phyloP scores from a whole-genome alignment of 768 basidiomycete species.

The Rickenella mellea region DNA sequence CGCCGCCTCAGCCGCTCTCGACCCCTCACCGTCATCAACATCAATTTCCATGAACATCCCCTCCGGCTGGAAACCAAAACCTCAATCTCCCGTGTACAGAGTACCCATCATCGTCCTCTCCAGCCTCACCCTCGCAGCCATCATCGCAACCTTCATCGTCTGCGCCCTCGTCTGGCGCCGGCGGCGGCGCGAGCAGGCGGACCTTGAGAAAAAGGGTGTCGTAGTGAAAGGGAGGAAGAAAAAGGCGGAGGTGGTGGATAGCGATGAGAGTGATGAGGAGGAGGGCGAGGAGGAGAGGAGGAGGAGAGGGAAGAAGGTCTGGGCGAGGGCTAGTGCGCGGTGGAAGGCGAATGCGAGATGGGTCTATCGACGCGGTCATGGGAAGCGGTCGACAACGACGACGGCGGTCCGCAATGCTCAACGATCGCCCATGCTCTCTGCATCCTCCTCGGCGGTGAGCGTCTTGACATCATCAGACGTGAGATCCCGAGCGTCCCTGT shows the following conservation, averaged over 20 bases:
- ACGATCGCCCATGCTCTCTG: no score
- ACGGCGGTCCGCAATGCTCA: no score
- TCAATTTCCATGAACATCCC: constrained; percentile 8
- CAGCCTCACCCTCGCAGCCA: constrained; percentile 51
- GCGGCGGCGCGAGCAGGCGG: constrained; percentile 27
- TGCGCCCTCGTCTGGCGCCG: constrained; percentile 54
- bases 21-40: constrained; percentile 1
- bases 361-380: constrained; percentile 49
- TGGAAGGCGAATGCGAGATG: constrained; percentile 60
- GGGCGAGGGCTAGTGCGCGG: constrained; percentile 55
- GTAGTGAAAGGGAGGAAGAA: constrained; percentile 23
- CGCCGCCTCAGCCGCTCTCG: background rate
- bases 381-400: no score
- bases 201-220: constrained; percentile 39
- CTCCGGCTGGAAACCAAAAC: constrained; percentile 11
- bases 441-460: no score
- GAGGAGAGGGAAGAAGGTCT: constrained; percentile 35
- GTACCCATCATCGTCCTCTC: constrained; percentile 32
- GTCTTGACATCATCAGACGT: no score
- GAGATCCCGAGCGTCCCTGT: no score
- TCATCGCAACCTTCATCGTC: constrained; percentile 54
- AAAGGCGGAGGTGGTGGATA: constrained; percentile 12
- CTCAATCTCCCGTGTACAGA: constrained; percentile 1
- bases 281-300: constrained; percentile 22
- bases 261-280: constrained; percentile 27